Conservation (phyloP, 2,329 filamentous ascomycete genomes). For the Ceratocystis smalleyi region DNA sequence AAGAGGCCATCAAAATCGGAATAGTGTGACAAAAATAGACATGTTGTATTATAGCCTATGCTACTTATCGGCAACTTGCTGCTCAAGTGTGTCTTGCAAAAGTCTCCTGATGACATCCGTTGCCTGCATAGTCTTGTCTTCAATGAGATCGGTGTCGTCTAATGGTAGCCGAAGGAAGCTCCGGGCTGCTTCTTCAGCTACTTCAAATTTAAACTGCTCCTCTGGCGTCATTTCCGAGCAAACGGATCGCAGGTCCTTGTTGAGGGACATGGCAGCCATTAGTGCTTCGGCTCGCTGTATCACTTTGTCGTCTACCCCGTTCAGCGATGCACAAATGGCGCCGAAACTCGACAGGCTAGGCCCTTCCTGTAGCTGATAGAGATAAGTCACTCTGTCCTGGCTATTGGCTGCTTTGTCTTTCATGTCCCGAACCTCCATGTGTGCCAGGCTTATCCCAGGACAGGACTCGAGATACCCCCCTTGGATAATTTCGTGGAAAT, state of each 20-base stretch:
- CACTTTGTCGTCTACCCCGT: constrained; percentile 59
- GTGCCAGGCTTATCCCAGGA: constrained; percentile 38
- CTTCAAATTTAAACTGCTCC: constrained; percentile 51
- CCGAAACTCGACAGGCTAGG: constrained; percentile 72
- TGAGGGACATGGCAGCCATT: constrained; percentile 48
- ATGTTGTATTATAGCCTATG: not conserved
- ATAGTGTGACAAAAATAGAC: not conserved
- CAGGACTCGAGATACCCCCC: constrained; percentile 33
- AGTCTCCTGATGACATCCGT: constrained; percentile 11
- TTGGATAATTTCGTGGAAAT: constrained; percentile 60
- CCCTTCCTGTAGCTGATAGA: constrained; percentile 56
- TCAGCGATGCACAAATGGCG: constrained; percentile 68
- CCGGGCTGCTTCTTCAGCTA: constrained; percentile 48
- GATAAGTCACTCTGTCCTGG: constrained; percentile 53
- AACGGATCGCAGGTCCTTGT: constrained; percentile 59
- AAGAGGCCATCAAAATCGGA: not conserved
- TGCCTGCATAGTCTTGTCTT: constrained; percentile 6
- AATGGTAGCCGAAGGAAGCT: constrained; percentile 32
- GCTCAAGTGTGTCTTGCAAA: not conserved
- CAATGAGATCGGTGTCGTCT: not conserved
- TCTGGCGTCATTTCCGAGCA: constrained; percentile 53
- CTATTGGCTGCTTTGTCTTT: constrained; percentile 37
- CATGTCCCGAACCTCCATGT: constrained; percentile 49
- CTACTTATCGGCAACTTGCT: not conserved
- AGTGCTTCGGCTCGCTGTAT: constrained; percentile 64